Evolutionary conservation across 2,329 filamentous ascomycete genomes (phyloP).

Genomic region (Coniochaeta pulveracea): DNA sequence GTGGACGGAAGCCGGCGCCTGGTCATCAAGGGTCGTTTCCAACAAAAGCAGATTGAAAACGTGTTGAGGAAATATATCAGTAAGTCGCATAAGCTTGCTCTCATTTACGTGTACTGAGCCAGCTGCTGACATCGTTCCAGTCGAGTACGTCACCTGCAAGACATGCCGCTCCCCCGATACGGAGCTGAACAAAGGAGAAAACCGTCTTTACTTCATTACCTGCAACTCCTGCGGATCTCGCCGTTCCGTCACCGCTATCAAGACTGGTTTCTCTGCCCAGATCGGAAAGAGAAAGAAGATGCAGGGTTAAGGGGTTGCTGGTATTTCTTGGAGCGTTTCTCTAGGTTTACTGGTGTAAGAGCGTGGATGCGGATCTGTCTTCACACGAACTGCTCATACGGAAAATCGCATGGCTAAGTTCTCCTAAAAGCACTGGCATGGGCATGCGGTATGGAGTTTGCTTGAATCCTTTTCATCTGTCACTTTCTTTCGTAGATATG

Average conservation of each 20-base stretch:
- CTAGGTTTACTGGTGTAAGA: no score
- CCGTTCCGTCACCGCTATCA: constrained; percentile 92
- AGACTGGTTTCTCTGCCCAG: constrained; percentile 99
- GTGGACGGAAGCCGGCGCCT: constrained; percentile 86
- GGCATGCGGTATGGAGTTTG: constrained; percentile 3
- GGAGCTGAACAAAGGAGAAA: constrained; percentile 96
- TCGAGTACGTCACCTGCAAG: constrained; percentile 98
- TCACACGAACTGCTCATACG: no score
- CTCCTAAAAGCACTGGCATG: neutral
- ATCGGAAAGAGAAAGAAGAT: constrained; percentile 98
- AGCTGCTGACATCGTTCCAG: constrained; percentile 30
- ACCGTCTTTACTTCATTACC: constrained; percentile 96
- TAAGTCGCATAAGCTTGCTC: constrained; percentile 30
- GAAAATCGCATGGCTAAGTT: no score
- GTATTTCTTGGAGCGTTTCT: neutral
- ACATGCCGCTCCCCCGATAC: constrained; percentile 93
- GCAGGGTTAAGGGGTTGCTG: constrained; percentile 45
- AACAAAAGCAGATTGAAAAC: constrained; percentile 99
- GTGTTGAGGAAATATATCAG: constrained; percentile 79
- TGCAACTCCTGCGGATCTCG: constrained; percentile 77
- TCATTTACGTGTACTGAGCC: neutral
- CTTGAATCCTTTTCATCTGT: neutral
- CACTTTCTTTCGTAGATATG: no score
- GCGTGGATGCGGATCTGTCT: no score
- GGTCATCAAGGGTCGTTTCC: constrained; percentile 99